Evolutionary conservation across 805 yeast genomes (phyloP), one percentile per base, ranked within the genome.

Genomic region (Debaryomyces prosopidis): DNA sequence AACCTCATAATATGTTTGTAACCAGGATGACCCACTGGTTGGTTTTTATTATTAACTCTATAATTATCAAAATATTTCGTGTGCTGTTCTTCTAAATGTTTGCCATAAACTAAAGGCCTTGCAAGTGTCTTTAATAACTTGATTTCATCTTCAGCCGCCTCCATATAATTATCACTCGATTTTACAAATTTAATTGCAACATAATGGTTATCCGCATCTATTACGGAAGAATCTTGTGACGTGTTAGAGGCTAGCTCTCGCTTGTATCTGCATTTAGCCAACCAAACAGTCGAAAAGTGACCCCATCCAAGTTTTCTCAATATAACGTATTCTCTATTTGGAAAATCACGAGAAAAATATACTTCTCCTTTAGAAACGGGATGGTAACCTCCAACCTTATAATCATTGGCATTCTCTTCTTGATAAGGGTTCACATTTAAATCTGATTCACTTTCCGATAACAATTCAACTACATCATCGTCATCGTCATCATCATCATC

Each of bases 271-370:
- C 53, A 44, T 35, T 52, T 57, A 1, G 85, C 85, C 23, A 83
- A 60, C 87, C 87, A 83, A n/a, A 83, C 88, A 1, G 87, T 82
- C 33, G 85, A 79, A 53, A 83, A 83, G 55, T 82, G 86, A 30
- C 89, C 88, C 86, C 86, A 81, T 2, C 89, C 89, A 7, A 83
- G 65, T 58, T 82, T 82, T 23, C 86, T 65, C 16, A 79, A 66
- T 19, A 81, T 63, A 7, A 65, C 56, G 58, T 81, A 81, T 31
- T 59, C 60, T 20, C 73, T 66, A 44, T 70, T 65, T 2, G 65
- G 55, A 42, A 58, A 52, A 33, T 55, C 60, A 39, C 67, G 60
- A 6, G 68, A 58, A 33, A 79, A 79, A 54, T 80, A 79, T 12
- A 63, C 57, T 52, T 83, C 87, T 26, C 83, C 82, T 26, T 79